Base-by-base conservation (phyloP, 2,329 filamentous ascomycete species). In the Cyclaneusma minus region DNA sequence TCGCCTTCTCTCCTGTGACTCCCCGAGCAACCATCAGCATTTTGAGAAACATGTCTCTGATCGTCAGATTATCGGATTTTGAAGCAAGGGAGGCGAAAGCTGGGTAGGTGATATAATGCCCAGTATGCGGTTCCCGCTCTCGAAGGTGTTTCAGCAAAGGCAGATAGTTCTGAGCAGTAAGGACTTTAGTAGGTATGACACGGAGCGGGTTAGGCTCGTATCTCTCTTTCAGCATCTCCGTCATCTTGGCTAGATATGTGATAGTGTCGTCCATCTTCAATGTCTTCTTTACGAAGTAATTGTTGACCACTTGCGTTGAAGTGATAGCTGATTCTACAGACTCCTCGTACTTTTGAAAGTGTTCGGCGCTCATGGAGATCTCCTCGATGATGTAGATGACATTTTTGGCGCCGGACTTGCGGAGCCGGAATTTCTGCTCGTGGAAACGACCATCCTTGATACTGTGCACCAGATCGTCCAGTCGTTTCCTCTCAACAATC, bases 11-110 rank as follows among this genome's bases (percentile, higher is more conserved):
- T 3, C 75, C 77, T 1, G 76, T 80, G 8, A 89, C 58, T 2
- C 78, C 77, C 29, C 65, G 65, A 2, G 68, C 81, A 35, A 76
- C 82, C 79, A 89, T 84, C 24, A 89, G 61, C 79, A 89, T 87
- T 49, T 85, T 85, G 14, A 89, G 54, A 38, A 69, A 87, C 0
- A 85, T 49, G 39, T 89, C 81, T 29, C 77, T 60, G 7, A 87
- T 54, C 0, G 78, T 80, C 39, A 83, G 65, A 31, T 65, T 65
- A 27, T 80, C 75, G 0, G 76, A 81, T 48, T 89, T 89, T 6
- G 74, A 80, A 1, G 70, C 70, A 22, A 87, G 52, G 1, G 70
- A 71, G 0, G 73, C 68, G 44, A 87, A 85, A 0, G 74, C 74
- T 0, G 63, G 54, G 39, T 83, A 84, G 7, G 64, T 80, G 32